Conservation (phyloP, 164 flowering plant species). For the Santalum album region DNA sequence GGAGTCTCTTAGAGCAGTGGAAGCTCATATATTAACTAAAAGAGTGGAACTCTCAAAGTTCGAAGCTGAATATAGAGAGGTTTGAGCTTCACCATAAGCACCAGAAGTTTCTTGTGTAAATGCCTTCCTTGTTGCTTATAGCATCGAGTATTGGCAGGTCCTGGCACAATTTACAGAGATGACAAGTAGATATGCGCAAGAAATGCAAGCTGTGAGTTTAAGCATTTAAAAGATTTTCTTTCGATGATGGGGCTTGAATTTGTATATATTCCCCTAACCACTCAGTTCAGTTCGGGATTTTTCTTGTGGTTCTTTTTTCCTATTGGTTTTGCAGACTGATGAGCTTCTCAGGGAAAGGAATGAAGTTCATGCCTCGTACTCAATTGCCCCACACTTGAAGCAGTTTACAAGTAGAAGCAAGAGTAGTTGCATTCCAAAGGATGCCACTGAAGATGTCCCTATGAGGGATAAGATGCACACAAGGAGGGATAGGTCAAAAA, state of each 20-base stretch:
- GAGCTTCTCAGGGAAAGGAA: conserved; percentile 78
- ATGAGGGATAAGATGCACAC: conserved; percentile 38
- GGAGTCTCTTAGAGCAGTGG: conserved; percentile 66
- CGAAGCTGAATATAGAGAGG: conserved; percentile 92
- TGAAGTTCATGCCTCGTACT: conserved; percentile 71
- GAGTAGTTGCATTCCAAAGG: conserved; percentile 42
- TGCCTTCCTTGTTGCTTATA: neutral
- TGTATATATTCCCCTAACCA: neutral
- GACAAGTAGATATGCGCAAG: conserved; percentile 88
- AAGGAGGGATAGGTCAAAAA: conserved; percentile 46
- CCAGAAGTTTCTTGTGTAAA: neutral
- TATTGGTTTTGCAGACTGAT: conserved; percentile 60
- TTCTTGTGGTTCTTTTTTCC: neutral
- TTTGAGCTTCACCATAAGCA: conserved; percentile 11
- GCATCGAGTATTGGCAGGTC: conserved; percentile 41
- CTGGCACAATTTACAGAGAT: conserved; percentile 91
- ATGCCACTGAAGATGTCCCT: conserved; percentile 45
- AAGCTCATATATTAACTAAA: conserved; percentile 74
- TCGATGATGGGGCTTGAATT: neutral
- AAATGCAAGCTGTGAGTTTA: conserved; percentile 77
- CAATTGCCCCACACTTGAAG: conserved; percentile 53
- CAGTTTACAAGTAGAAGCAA: conserved; percentile 62
- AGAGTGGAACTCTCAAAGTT: conserved; percentile 82
- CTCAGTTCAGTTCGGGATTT: no score
- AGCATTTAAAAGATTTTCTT: neutral